Base-by-base conservation (phyloP, 305 asterid genomes). In the Solanum hybrid region DNA sequence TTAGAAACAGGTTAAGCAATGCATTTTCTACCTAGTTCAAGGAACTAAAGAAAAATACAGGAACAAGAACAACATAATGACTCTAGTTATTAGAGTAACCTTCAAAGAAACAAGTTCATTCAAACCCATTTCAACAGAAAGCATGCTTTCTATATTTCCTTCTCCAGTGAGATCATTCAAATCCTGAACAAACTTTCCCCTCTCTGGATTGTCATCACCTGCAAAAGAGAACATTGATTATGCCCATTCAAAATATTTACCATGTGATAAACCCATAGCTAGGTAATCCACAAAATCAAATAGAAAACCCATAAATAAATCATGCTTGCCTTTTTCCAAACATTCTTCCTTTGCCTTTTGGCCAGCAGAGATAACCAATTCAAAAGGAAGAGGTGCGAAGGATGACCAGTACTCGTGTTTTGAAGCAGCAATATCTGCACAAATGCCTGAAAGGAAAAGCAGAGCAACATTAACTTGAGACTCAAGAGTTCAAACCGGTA, bases 71-170 rank as follows among this genome's bases (percentile, higher is more conserved):
- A 45, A 84, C 29, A 84, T 84, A 82, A 84, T 31, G 88, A 84
- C 38, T 15, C 39, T 84, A 84, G 88, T 84, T 84, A 84, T 51
- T 84, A 84, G 76, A 51, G 91, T 84, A 85, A 97, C 99, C 99
- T 97, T 96, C 92, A 97, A 92, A 11, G 98, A 95, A 93, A 97
- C 95, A 91, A 97, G 97, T 92, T 97, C 99, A 86, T 96, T 97
- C 89, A 97, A 92, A 38, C 99, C 99, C 98, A 94, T 95, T 92
- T 97, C 99, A 92, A 96, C 98, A 75, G 97, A 92, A 90, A 97
- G 97, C 97, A 96, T 96, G 95, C 98, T 97, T 94, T 97, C 99
- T 90, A 96, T 97, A 92, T 96, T 96, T 90, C 99, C 99, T 92
- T 97, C 99, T 91, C 97, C 98, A 78, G 95, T 94, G 89, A 95